A percentile compares a stretch with the other conserved stretches of the same genome.
These are phyloP conservation scores for Phytophthora idaei DNA, from an alignment of 352 stramenopile genomes.

Conservation along the genomic window DNA sequence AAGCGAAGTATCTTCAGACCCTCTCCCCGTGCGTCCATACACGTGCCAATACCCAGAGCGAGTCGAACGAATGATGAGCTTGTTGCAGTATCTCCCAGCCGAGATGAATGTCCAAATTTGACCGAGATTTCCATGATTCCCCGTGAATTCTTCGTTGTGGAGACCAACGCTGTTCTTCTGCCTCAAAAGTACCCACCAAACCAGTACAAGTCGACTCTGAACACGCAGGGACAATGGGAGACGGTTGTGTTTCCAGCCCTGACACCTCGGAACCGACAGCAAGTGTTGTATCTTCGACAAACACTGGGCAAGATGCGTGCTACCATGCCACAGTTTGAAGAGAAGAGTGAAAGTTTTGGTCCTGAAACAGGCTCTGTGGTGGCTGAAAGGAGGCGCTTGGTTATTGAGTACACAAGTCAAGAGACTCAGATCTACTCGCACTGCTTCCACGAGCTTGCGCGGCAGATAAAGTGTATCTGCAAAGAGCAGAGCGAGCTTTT, in stretches of 20 bases:
- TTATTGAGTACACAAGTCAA: conserved; percentile 54
- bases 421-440: conserved; percentile 74
- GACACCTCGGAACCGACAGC: conserved; percentile 62
- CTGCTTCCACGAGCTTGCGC: conserved; percentile 77
- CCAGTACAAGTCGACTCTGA: conserved; percentile 69
- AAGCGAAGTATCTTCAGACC: conserved; percentile 24
- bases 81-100: background rate
- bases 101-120: conserved; percentile 13
- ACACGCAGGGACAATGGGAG: conserved; percentile 53
- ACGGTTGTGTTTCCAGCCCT: conserved; percentile 78
- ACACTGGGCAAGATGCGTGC: conserved; percentile 64
- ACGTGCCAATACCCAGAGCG: conserved; percentile 15
- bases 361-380: conserved; percentile 16
- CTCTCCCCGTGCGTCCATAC: conserved; percentile 22
- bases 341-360: background rate
- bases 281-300: conserved; percentile 71
- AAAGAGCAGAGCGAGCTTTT: conserved; percentile 79
- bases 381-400: conserved; percentile 25
- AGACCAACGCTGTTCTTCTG: conserved; percentile 68
- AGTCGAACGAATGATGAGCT: conserved; percentile 7
- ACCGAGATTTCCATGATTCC: conserved; percentile 58
- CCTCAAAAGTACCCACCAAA: conserved; percentile 51
- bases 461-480: conserved; percentile 80
- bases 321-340: conserved; percentile 26
- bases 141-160: conserved; percentile 80